Base-by-base conservation (phyloP, 768 basidiomycete genomes). In the Pleurotus citrinopileatus region DNA sequence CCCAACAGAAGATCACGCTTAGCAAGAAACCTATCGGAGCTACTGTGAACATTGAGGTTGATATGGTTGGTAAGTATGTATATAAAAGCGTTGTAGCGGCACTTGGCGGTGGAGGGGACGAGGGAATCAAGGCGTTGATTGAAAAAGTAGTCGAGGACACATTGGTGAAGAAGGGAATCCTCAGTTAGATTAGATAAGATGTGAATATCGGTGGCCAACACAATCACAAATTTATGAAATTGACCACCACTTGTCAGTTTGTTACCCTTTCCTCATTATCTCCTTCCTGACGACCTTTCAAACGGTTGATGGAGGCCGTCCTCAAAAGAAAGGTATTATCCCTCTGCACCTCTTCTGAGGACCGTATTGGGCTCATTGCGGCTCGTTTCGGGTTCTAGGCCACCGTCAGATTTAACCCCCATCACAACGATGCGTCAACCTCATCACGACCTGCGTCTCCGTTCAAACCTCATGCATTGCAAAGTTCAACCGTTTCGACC, bases 51-150 rank as follows among this genome's bases (percentile, higher is more conserved):
- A 81, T 99, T 55, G 97, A 99, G 73, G 94, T 88, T 40, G 94
- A 97, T 66, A 92, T 94, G 83, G 85, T 95, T 17, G 94, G 91
- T 13, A 96, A 96, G 69, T 94, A 91, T 59, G 90, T 95, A 3
- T 81, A 82, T 63, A 94, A 94, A 75, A 87, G 91, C 53, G 89
- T 95, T 1, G 64, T 70, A 12, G 86, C 87, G 36, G 83, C 83
- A 47, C 70, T 91, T 37, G 78, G 79, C 5, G 83, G 83, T 1
- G 74, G 71, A 4, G 83, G 76, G 0, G 75, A 76, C 17, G 72
- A 73, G 27, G 73, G 73, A 2, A 60, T 87, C 43, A 70, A 72
- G 46, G 67, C 61, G 13, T 50, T 83, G 63, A 75, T 91, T 28
- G 81, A 83, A 64, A 81, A 73, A 59, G 70, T 81, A 3, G 86